These are phyloP conservation scores for Paramecium primaurelia DNA, from an alignment of 73 alveolate genomes.

Conservation along the genomic window DNA sequence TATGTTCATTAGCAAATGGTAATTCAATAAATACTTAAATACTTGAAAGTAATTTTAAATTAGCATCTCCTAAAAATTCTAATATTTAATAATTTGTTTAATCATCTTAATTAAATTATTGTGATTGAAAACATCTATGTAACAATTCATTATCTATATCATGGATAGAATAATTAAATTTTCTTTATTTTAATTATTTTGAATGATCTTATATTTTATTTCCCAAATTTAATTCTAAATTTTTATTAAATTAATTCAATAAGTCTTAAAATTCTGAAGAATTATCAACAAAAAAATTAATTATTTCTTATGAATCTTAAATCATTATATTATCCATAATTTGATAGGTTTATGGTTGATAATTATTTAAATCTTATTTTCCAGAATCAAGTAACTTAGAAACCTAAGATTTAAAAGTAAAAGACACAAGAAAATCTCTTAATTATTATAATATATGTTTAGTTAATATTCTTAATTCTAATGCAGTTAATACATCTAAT, in stretches of 20 bases:
- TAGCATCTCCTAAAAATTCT: slow-evolving; percentile 58
- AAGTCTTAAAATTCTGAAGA: neutral
- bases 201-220: neutral
- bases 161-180: neutral
- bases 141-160: neutral
- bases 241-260: neutral
- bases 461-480: neutral
- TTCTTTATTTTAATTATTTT: neutral
- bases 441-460: neutral
- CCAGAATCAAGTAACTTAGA: neutral
- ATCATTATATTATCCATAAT: neutral
- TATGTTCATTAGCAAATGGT: slow-evolving; percentile 31
- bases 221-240: neutral
- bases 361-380: neutral
- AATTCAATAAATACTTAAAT: neutral
- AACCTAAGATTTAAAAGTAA: neutral
- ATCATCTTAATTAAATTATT: slow-evolving; percentile 14
- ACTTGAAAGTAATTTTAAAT: slow-evolving; percentile 24
- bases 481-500: neutral
- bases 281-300: neutral
- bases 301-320: neutral
- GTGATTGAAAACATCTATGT: neutral
- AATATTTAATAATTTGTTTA: slow-evolving; percentile 33
- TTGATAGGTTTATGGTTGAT: neutral
- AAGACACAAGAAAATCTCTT: neutral